Evolutionary conservation across 176 grass and related monocot genomes (phyloP).

Genomic region (Zoysia pacifica): DNA sequence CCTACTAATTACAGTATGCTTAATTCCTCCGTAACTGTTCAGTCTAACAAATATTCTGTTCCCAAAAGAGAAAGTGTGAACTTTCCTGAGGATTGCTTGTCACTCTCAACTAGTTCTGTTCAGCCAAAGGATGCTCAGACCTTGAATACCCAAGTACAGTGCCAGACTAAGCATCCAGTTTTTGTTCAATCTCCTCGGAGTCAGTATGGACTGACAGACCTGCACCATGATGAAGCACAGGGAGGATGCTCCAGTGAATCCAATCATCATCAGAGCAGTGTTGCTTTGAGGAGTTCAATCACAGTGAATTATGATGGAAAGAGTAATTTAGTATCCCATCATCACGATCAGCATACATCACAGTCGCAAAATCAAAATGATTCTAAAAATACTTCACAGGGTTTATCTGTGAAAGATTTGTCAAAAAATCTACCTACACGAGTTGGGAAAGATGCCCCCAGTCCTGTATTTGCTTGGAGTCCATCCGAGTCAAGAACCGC

Average conservation of each 20-base stretch:
- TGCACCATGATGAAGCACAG: conserved; percentile 44
- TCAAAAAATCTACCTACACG: conserved; percentile 31
- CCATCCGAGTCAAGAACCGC: conserved; percentile 56
- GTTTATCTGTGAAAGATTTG: conserved; percentile 41
- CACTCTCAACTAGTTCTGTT: conserved; percentile 42
- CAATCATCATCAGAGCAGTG: conserved; percentile 36
- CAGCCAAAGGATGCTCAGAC: conserved; percentile 40
- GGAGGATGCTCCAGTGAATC: conserved; percentile 49
- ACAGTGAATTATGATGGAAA: conserved; percentile 31
- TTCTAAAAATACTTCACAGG: conserved; percentile 43
- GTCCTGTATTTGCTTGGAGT: conserved; percentile 47
- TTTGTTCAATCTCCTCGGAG: conserved; percentile 35
- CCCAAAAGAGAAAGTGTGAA: conserved; percentile 35
- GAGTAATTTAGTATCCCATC: conserved; percentile 41
- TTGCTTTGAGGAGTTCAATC: conserved; percentile 43
- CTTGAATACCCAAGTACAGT: conserved; percentile 37
- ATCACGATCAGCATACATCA: conserved; percentile 36
- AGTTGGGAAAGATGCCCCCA: conserved; percentile 41
- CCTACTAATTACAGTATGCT: conserved; percentile 44
- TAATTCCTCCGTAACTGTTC: conserved; percentile 42
- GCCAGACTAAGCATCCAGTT: conserved; percentile 32
- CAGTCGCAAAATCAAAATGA: conserved; percentile 39
- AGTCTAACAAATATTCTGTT: conserved; percentile 35
- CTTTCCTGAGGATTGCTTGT: conserved; percentile 50
- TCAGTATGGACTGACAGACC: conserved; percentile 31